Evolutionary conservation across 352 stramenopile genomes (phyloP), one percentile per base, ranked within the genome.

Genomic region (Pythium monospermum): DNA sequence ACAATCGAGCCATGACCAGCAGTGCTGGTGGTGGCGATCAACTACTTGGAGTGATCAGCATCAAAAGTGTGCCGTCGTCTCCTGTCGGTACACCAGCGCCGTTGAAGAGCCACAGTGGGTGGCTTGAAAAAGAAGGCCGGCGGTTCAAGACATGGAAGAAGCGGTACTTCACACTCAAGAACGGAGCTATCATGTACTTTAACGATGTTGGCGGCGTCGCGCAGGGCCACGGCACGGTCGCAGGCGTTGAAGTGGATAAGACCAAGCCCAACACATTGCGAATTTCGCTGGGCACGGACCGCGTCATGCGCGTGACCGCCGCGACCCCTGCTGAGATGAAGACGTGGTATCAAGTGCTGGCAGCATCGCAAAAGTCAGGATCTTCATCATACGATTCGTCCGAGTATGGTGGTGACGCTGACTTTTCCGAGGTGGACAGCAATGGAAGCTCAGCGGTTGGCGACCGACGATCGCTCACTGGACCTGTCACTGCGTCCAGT

Each of bases 91-190:
- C 21, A 1, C 15, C 31, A 31, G 22, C n/a, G 15, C 19, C 22
- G 11, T 22, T 19, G 15, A 42, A 54, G 15, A 44, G 23, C 37
- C 21, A 78, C 48, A 87, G 70, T 54, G 81, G 81, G 1, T 91
- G 78, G 77, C 64, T 91, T 18, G 69, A 86, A 55, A 89, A 88
- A 46, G 81, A 91, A 66, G 78, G 81, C 0, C 71, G 79, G 27
- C 66, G 61, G 2, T 85, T 88, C 56, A 88, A 85, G 70, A 89
- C 70, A 6, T 91, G 81, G 81, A 91, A 88, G 56, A 59, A 53
- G 16, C 69, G 78, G 3, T 91, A 81, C 49, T 91, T 91, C 33
- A 85, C 76, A 10, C 57, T 87, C 46, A 81, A 83, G 42, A 83
- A 83, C 18, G 72, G 71, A 7, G 71, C 73, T 16, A 59, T 91